Conservation (phyloP, 2,329 filamentous ascomycete genomes). For the Beauveria scarabaeidicola region DNA sequence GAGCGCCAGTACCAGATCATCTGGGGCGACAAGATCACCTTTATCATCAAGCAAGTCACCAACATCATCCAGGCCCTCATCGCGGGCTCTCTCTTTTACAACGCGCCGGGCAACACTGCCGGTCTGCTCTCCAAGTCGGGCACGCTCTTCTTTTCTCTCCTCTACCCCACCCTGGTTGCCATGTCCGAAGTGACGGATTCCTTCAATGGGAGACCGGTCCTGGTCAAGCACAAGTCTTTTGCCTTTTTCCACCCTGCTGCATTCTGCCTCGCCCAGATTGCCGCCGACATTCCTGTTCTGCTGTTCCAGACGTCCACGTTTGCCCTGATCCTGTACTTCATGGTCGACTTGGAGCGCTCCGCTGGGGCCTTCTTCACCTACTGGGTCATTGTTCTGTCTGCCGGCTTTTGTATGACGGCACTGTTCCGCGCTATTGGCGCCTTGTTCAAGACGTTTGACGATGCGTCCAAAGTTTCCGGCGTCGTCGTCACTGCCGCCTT, state of each 20-base stretch:
- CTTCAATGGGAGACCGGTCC: slow-evolving; percentile 49
- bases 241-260: slow-evolving; percentile 49
- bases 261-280: slow-evolving; percentile 49
- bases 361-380: slow-evolving; percentile 63
- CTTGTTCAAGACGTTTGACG: slow-evolving; percentile 47
- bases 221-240: slow-evolving; percentile 51
- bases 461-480: slow-evolving; percentile 48
- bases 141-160: slow-evolving; percentile 54
- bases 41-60: slow-evolving; percentile 52
- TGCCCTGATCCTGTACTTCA: slow-evolving; percentile 53
- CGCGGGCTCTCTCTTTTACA: slow-evolving; percentile 59
- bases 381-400: slow-evolving; percentile 44
- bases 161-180: slow-evolving; percentile 53
- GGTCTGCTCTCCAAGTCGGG: slow-evolving; percentile 59
- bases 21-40: slow-evolving; percentile 55
- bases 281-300: slow-evolving; percentile 47
- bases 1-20: slow-evolving; percentile 57
- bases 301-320: slow-evolving; percentile 52
- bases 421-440: slow-evolving; percentile 50
- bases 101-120: slow-evolving; percentile 45
- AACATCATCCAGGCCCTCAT: slow-evolving; percentile 53
- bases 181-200: slow-evolving; percentile 60
- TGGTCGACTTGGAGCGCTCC: slow-evolving; percentile 60
- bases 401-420: slow-evolving; percentile 50
- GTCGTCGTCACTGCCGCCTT: slow-evolving; percentile 41